These are phyloP conservation scores for Entonaema liquescens DNA, from an alignment of 495 filamentous ascomycete species.

Conservation along the genomic window DNA sequence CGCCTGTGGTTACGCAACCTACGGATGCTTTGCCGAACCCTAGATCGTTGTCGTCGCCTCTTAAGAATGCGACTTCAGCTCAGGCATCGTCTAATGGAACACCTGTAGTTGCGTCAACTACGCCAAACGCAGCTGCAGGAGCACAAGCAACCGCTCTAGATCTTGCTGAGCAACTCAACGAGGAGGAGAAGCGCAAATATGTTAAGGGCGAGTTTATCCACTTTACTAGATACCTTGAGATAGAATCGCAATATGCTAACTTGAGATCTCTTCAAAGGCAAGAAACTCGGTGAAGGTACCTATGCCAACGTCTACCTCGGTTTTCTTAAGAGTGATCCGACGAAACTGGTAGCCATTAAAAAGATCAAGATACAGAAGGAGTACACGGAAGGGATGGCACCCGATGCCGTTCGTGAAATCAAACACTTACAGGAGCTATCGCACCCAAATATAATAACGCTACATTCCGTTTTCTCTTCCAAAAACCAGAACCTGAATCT, in stretches of 20 bases:
- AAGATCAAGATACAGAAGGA: constrained; percentile 96
- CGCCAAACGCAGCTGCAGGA: constrained; percentile 40
- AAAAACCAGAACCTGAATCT: constrained; percentile 92
- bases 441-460: constrained; percentile 92
- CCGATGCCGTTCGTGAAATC: constrained; percentile 95
- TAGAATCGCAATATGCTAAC: constrained; percentile 10
- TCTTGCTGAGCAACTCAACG: constrained; percentile 86
- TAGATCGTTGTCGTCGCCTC: constrained; percentile 41
- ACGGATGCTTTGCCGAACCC: constrained; percentile 35
- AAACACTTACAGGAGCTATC: constrained; percentile 94
- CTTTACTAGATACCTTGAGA: not conserved
- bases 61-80: constrained; percentile 44
- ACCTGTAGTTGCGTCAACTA: constrained; percentile 36
- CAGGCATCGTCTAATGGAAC: constrained; percentile 48
- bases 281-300: constrained; percentile 94
- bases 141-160: constrained; percentile 56
- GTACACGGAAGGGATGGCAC: constrained; percentile 81
- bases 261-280: constrained; percentile 59
- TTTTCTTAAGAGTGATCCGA: constrained; percentile 72
- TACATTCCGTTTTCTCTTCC: constrained; percentile 90
- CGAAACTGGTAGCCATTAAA: constrained; percentile 87
- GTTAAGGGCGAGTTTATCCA: constrained; percentile 70
- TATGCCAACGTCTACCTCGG: constrained; percentile 96
- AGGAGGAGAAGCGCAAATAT: constrained; percentile 85
- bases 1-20: constrained; percentile 44